Conservation (phyloP, 106 monocot genomes). For the Acanthochlamys bracteata region DNA sequence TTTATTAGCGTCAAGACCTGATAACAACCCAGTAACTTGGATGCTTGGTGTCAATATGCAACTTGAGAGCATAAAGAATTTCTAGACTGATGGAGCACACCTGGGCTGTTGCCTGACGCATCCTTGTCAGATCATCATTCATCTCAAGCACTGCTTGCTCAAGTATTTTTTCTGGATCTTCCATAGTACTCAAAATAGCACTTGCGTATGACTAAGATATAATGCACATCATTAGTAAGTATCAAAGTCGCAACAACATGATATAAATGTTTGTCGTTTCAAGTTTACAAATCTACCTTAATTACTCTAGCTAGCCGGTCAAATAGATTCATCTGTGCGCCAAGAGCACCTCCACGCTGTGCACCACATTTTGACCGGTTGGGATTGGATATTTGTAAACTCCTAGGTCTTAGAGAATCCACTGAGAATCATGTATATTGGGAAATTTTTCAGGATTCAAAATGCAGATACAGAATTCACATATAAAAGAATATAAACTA, state of each 20-base stretch:
- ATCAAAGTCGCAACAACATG: neutral
- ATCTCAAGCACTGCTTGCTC: constrained; percentile 97
- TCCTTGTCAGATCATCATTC: constrained; percentile 96
- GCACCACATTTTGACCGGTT: constrained; percentile 35
- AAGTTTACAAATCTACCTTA: constrained; percentile 37
- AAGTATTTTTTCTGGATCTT: constrained; percentile 95
- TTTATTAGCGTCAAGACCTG: no score
- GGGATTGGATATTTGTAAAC: constrained; percentile 19
- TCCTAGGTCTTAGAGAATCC: constrained; percentile 29
- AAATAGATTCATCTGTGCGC: constrained; percentile 78
- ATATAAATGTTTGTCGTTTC: neutral
- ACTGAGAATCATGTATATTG: constrained; percentile 10
- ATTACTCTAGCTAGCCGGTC: constrained; percentile 75
- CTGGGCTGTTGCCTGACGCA: constrained; percentile 97
- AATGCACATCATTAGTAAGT: neutral
- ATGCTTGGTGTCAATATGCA: neutral
- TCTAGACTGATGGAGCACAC: constrained; percentile 17
- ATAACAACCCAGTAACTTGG: no score
- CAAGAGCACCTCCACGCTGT: constrained; percentile 43
- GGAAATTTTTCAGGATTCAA: no score
- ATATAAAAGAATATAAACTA: no score
- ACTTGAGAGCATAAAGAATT: neutral
- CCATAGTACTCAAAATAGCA: constrained; percentile 76
- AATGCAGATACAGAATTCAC: no score
- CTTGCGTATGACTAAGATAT: constrained; percentile 84